These are phyloP conservation scores for Gossypium lobatum DNA, from an alignment of 441 rosid genomes.

Conservation along the genomic window DNA sequence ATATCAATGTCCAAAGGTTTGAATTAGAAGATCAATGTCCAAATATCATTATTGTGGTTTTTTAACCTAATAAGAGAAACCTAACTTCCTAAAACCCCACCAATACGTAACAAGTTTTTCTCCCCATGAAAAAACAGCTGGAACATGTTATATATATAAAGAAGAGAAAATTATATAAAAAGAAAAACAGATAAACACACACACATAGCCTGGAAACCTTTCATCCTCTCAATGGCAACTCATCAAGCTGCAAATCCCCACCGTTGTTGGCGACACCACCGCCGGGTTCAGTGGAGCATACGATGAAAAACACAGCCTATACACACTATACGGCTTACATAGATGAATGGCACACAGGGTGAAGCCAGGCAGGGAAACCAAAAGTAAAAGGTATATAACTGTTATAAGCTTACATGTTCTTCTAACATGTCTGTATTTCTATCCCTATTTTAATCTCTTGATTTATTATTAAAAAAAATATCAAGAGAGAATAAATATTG, in stretches of 20 bases:
- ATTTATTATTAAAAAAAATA: background rate
- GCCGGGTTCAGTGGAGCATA: slow-evolving; percentile 14
- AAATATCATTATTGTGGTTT: slow-evolving; percentile 1
- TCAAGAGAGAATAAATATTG: background rate
- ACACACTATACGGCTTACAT: background rate
- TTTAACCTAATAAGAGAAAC: background rate
- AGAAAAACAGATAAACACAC: background rate
- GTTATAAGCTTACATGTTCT: background rate
- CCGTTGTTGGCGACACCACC: slow-evolving; percentile 18
- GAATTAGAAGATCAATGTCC: background rate
- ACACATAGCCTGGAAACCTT: background rate
- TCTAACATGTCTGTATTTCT: background rate
- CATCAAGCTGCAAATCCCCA: slow-evolving; percentile 9
- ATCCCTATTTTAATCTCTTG: background rate
- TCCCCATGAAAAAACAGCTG: background rate
- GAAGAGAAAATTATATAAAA: background rate
- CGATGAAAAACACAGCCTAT: background rate
- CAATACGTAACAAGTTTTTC: background rate
- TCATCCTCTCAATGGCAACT: slow-evolving; percentile 21
- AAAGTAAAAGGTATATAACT: background rate
- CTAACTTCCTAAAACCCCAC: slow-evolving; percentile 1
- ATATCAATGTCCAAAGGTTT: background rate
- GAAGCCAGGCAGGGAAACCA: slow-evolving; percentile 31
- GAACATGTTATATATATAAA: background rate
- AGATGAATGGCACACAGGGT: slow-evolving; percentile 32